Percentiles rank a stretch among this genome's conserved stretches.
phyloP scores from a whole-genome alignment of 208 protist genomes.

The Trichomonas tenax region DNA sequence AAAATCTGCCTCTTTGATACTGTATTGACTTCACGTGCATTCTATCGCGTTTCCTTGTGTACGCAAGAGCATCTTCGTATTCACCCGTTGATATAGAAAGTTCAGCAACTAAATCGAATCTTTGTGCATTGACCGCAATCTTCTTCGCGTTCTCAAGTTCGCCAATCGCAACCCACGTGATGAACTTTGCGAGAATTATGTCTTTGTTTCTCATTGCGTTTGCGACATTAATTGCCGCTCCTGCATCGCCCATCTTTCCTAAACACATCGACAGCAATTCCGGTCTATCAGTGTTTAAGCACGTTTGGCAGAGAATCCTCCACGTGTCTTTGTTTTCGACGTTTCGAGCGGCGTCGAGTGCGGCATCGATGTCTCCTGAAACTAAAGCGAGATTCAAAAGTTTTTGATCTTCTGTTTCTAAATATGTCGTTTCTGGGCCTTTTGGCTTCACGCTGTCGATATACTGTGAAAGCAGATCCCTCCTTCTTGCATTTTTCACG shows the following conservation, averaged over 20 bases:
- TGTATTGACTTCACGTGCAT: not conserved
- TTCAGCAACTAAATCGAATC: not conserved
- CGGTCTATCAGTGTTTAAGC: not conserved
- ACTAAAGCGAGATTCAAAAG: not conserved
- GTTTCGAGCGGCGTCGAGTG: not conserved
- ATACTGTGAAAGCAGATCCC: no score
- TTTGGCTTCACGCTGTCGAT: no score
- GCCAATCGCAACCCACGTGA: not conserved
- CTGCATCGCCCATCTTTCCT: not conserved
- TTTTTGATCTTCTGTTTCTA: no score
- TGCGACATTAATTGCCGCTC: not conserved
- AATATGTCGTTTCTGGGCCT: no score
- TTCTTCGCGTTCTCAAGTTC: not conserved
- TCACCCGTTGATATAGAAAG: not conserved
- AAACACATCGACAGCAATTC: not conserved
- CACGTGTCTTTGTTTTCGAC: not conserved
- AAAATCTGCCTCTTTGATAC: not conserved
- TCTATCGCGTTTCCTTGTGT: not conserved
- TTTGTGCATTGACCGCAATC: not conserved
- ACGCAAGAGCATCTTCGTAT: not conserved
- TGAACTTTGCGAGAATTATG: not conserved
- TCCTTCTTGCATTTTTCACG: not conserved
- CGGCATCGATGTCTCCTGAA: conserved; percentile 5
- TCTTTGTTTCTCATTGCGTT: not conserved
- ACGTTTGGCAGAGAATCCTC: not conserved